Base-by-base conservation (phyloP, 2,329 filamentous ascomycete species). In the Penicillium sclerotiorum region DNA sequence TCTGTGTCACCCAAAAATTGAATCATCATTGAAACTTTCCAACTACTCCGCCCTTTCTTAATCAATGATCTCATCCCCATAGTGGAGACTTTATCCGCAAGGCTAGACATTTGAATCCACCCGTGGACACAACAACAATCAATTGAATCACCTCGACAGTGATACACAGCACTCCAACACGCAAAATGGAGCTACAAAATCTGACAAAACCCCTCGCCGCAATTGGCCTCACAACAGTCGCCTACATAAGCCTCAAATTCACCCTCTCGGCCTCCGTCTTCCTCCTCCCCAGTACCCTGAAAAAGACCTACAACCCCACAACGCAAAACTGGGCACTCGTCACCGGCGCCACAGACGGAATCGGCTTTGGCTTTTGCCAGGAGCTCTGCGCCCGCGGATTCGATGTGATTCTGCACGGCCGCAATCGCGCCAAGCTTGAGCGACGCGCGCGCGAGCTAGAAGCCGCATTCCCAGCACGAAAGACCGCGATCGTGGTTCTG, bases 341-440 rank as follows among this genome's bases (percentile, higher is more conserved):
- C 8, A 84, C 81, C 0, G 81, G 81, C 25, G 73, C 78, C 15
- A 79, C 72, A 12, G 79, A 80, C 38, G 82, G 81, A 17, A 82
- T 84, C 32, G 82, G 82, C 9, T 68, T 69, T 22, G 76, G 68
- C 0, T 76, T 83, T 50, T 74, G 75, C 3, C 64, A 76, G 47
- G 77, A 81, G 57, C 76, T 85, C n/a, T 77, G 77, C 15, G 50
- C 56, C 0, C 67, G 66, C 12, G 79, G 80, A 39, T 83, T 84
- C 73, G 80, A 82, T 57, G 71, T 85, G 27, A 69, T 84, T 13
- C 60, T 85, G 8, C 81, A 85, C 53, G 81, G 82, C n/a, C 77
- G 80, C 28, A 81, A 80, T 50, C 53, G 57, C 2, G 52, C 65
- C 3, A 84, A 83, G 56, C 71, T 85, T 3, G 59, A 71, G 2